phyloP scores from a whole-genome alignment of 2,329 filamentous ascomycete species.

The Fusarium sp. region DNA sequence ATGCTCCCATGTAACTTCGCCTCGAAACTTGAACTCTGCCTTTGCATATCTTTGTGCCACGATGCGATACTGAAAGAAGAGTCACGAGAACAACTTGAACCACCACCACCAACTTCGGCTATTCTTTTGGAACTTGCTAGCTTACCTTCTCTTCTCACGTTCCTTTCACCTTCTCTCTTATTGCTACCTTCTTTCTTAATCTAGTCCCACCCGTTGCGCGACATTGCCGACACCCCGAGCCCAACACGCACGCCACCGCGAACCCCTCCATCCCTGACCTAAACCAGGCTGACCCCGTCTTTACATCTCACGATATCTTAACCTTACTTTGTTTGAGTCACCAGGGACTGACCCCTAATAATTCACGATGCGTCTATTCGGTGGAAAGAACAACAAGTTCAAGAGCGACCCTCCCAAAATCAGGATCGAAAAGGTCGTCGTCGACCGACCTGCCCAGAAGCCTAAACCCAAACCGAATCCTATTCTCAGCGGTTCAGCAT shows the following conservation, averaged over 20 bases:
- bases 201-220: constrained; percentile 40
- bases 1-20: constrained; percentile 21
- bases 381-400: constrained; percentile 60
- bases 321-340: constrained; percentile 3
- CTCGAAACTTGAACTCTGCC: constrained; percentile 40
- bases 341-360: constrained; percentile 23
- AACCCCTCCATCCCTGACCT: constrained; percentile 46
- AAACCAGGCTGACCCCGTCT: constrained; percentile 24
- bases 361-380: constrained; percentile 54
- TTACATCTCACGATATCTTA: not conserved
- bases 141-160: constrained; percentile 16
- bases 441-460: constrained; percentile 53
- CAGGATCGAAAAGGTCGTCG: constrained; percentile 63
- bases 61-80: constrained; percentile 42
- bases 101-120: not conserved
- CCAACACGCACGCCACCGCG: constrained; percentile 47
- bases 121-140: constrained; percentile 11
- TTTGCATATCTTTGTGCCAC: constrained; percentile 39
- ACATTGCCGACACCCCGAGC: constrained; percentile 41
- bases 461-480: constrained; percentile 53
- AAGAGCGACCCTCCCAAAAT: constrained; percentile 63
- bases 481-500: constrained; percentile 46
- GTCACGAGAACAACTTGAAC: constrained; percentile 19
- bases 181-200: constrained; percentile 29
- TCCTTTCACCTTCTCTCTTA: constrained; percentile 35